These are phyloP conservation scores for Aspergillus versicolor DNA, from an alignment of 2,329 filamentous ascomycete genomes.

Conservation along the genomic window DNA sequence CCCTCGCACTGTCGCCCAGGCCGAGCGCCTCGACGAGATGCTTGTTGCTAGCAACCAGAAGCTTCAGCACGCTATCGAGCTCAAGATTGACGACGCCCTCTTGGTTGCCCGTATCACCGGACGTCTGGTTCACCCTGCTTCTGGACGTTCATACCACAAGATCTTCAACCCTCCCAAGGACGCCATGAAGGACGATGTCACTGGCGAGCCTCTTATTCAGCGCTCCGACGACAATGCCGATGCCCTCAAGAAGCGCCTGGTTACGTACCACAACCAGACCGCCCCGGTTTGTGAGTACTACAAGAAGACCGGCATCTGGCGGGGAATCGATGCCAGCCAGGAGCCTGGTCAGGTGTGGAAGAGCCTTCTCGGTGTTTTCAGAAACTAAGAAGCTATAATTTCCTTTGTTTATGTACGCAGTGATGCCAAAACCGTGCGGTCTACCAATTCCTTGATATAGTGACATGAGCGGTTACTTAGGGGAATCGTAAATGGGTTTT, in stretches of 20 bases:
- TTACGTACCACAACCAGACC: slow-evolving; percentile 93
- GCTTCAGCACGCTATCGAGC: slow-evolving; percentile 92
- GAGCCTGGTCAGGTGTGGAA: slow-evolving; percentile 96
- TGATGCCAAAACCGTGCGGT: slow-evolving; percentile 6
- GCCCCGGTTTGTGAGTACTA: slow-evolving; percentile 92
- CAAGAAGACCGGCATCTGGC: slow-evolving; percentile 97
- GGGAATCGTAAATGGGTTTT: slow-evolving; percentile 9
- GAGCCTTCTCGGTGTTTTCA: slow-evolving; percentile 81
- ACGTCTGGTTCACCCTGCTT: slow-evolving; percentile 91
- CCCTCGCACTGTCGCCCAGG: slow-evolving; percentile 93
- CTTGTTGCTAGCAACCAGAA: slow-evolving; percentile 73
- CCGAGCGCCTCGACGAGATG: slow-evolving; percentile 93
- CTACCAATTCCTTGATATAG: neutral
- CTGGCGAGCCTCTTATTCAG: slow-evolving; percentile 94
- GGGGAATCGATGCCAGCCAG: slow-evolving; percentile 91
- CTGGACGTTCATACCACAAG: slow-evolving; percentile 95
- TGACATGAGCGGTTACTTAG: slow-evolving; percentile 4
- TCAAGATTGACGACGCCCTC: slow-evolving; percentile 92
- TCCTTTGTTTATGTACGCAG: slow-evolving; percentile 3
- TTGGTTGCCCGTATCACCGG: slow-evolving; percentile 96
- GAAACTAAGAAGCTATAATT: slow-evolving; percentile 42
- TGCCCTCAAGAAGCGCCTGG: slow-evolving; percentile 89
- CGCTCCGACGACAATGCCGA: slow-evolving; percentile 96
- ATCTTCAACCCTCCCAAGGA: slow-evolving; percentile 98
- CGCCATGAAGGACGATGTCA: slow-evolving; percentile 92